Conservation (phyloP, 352 stramenopile species). For the Pythium chondricola region DNA sequence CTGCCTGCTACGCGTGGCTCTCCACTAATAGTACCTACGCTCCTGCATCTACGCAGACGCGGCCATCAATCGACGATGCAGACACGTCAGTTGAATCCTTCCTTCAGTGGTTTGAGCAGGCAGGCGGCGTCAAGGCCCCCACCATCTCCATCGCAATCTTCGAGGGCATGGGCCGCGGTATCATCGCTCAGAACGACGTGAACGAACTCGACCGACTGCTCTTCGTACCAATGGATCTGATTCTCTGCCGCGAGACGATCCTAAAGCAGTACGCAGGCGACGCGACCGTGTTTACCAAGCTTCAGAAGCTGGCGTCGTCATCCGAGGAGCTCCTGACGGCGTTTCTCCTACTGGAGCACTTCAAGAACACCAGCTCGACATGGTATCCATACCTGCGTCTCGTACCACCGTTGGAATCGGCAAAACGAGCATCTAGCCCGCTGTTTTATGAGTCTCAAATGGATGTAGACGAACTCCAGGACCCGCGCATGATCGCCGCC, state of each 20-base stretch:
- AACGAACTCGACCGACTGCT: constrained; percentile 10
- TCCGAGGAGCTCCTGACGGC: constrained; percentile 60
- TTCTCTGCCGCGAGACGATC: constrained; percentile 20
- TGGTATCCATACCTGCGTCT: constrained; percentile 57
- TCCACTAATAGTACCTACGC: too few species aligned
- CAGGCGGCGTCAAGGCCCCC: constrained; percentile 9
- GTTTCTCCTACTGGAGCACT: constrained; percentile 53
- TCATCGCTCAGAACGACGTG: background rate
- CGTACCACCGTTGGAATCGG: constrained; percentile 19
- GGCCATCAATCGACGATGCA: background rate
- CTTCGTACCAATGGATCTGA: constrained; percentile 14
- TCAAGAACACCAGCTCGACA: constrained; percentile 26
- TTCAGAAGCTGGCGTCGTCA: constrained; percentile 19
- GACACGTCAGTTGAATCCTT: constrained; percentile 19
- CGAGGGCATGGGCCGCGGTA: constrained; percentile 14
- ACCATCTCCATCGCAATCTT: constrained; percentile 9
- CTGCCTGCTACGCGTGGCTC: too few species aligned
- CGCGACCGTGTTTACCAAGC: constrained; percentile 26
- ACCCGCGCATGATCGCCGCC: constrained; percentile 33
- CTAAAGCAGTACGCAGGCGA: constrained; percentile 14
- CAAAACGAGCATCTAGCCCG: constrained; percentile 20
- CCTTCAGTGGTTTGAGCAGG: constrained; percentile 34
- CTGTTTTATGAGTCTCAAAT: constrained; percentile 27
- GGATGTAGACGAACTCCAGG: constrained; percentile 33
- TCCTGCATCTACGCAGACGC: too few species aligned